Evolutionary conservation across 441 rosid species (phyloP).

Genomic region (Pelargonium citronellum): DNA sequence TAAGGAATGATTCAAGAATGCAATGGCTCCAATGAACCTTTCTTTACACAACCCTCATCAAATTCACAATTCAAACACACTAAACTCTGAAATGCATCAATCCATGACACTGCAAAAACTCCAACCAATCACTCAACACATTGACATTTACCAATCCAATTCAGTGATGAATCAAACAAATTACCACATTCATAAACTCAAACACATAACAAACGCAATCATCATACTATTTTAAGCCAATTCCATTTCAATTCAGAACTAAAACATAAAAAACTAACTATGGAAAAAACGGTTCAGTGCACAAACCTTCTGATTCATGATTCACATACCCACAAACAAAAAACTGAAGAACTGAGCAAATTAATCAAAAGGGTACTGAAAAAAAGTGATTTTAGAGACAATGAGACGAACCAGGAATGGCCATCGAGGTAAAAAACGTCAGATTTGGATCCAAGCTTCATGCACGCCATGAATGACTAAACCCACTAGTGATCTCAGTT

Average conservation of each 20-base stretch:
- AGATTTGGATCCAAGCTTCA: conserved; percentile 90
- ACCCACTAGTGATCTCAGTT: conserved; percentile 9
- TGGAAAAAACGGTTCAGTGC: too few species aligned
- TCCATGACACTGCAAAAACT: neutral
- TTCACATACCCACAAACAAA: neutral
- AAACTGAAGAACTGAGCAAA: conserved; percentile 5
- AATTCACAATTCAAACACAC: neutral
- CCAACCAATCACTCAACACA: too few species aligned
- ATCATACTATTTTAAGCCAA: neutral
- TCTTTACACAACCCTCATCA: neutral
- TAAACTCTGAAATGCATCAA: neutral
- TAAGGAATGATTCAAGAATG: neutral
- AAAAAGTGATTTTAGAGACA: neutral
- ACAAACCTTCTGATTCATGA: too few species aligned
- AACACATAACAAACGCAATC: neutral
- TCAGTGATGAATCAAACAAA: neutral
- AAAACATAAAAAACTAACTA: neutral
- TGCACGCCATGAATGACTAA: conserved; percentile 51
- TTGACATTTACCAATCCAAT: too few species aligned
- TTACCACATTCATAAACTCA: neutral
- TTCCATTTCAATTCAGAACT: neutral
- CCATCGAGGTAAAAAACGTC: conserved; percentile 67
- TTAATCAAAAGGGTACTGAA: neutral
- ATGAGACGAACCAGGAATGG: conserved; percentile 50
- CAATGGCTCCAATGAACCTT: neutral